Base-by-base conservation (phyloP, 805 yeast genomes). In the Ogataea dorogensis region DNA sequence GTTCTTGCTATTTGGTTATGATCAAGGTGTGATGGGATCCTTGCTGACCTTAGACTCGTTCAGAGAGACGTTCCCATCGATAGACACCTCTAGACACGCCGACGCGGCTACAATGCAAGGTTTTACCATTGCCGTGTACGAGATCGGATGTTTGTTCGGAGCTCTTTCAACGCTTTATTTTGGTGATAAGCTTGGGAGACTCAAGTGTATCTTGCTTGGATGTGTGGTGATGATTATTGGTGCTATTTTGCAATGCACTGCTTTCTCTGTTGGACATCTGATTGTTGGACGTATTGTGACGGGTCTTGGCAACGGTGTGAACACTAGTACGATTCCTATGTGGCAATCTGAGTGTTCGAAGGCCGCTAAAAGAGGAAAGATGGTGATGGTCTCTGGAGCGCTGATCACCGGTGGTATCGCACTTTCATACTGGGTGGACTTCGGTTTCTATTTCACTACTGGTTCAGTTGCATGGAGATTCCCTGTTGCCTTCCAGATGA, bases 11-110 rank as follows among this genome's bases (percentile, higher is more conserved):
- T 71, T 71, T 45, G 77, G 77, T 28, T 71, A 71, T 38, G 75
- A 71, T 45, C 77, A 71, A 51, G 77, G 77, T 45, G 70, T 71
- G 36, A 69, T 70, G 73, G 68, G 73, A 23, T 47, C 56, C 4
- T 31, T 56, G 17, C 33, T 56, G 22, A 52, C 59, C 7, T 36
- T 56, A 23, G 39, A 33, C 10, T 35, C 50, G 13, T 54, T 53
- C 39, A 42, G 50, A 31, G 39, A 28, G 2, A 45, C 51, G 3
- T 56, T 53, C 34, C 58, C 57, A 10, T 38, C 42, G 1, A 54
- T 56, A 17, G 54, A 56, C 29, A 45, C 52, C 5, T 15, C 21
- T 2, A 24, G 12, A 6, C 46, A 50, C 25, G 13, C 37, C 6
- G 47, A 42, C 39, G 53, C 61, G 22, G 61, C 29, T 5, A 61